Conservation (phyloP, 306 rosid genomes). For the Trichosanthes truncata region DNA sequence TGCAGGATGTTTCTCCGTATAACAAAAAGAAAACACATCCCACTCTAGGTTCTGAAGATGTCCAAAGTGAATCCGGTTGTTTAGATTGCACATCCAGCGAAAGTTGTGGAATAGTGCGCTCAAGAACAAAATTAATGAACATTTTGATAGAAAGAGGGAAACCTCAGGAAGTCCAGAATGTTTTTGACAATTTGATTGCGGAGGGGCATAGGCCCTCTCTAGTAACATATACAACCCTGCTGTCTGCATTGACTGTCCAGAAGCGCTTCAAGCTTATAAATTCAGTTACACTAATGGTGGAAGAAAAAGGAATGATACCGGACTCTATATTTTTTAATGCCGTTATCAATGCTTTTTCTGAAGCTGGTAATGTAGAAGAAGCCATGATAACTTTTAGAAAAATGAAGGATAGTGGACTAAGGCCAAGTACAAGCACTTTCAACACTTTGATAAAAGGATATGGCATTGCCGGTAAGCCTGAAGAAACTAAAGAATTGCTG, state of each 20-base stretch:
- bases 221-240: conserved; percentile 46
- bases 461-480: conserved; percentile 58
- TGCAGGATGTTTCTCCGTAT: conserved; percentile 26
- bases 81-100: conserved; percentile 27
- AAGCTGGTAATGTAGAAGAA: conserved; percentile 55
- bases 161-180: conserved; percentile 34
- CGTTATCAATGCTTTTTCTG: conserved; percentile 54
- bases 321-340: conserved; percentile 54
- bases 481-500: conserved; percentile 42
- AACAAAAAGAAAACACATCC: conserved; percentile 17
- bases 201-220: conserved; percentile 59
- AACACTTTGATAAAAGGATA: conserved; percentile 62
- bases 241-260: conserved; percentile 48
- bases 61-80: conserved; percentile 27
- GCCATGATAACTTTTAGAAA: conserved; percentile 42
- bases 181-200: conserved; percentile 38
- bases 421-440: conserved; percentile 40
- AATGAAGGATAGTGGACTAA: conserved; percentile 54
- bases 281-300: conserved; percentile 39
- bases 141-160: conserved; percentile 41
- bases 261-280: conserved; percentile 42
- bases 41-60: conserved; percentile 20
- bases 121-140: conserved; percentile 52
- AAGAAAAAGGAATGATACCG: conserved; percentile 48
- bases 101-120: conserved; percentile 37